Base-by-base conservation (phyloP, 108 stramenopile species). In the Cyclotella baltica region DNA sequence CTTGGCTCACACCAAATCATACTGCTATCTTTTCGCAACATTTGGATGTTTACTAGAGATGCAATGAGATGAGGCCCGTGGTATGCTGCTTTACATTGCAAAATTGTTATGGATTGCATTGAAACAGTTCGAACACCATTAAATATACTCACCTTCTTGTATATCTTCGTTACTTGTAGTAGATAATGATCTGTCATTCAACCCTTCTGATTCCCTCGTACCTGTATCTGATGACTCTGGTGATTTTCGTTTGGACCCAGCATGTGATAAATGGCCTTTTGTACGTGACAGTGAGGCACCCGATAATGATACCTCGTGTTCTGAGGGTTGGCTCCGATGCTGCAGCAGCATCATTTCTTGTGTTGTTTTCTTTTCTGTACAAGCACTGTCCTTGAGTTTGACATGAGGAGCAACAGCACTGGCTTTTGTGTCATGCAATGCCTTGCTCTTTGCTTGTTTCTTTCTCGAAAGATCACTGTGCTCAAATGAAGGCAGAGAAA, bases 1-100 rank as follows among this genome's bases (percentile, higher is more conserved):
- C 92, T 96, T 15, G 92, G 86, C 73, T 96, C 94, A 62, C 94
- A 96, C 91, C 94, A 93, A 13, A 96, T 77, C 8, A 92, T 92
- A 33, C 84, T 93, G 22, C 92, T 69, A 69, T 96, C 94, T 56
- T 83, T 66, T 31, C 92, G 75, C 48, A 96, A 92, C 27, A 96
- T 69, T 55, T 91, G 88, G 8, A 96, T 67, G 40, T 89, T 87
- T 72, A 86, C 88, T 38, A 91, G 85, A 0, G 94, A 88, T 22
- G 89, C 89, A 5, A 95, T 62, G 5, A 88, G 90, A 36, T 83
- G 86, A 38, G 81, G 57, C 70, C 89, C 80, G 52, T 59, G 61
- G 57, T 62, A 72, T 72, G 35, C 27, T 27, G 53, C 27, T 6
- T 57, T 6, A 43, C 36, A 36, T n/a, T n/a, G n/a, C n/a, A n/a